Base-by-base conservation (phyloP, 164 flowering plant species). In the Nymphaea thermarum region DNA sequence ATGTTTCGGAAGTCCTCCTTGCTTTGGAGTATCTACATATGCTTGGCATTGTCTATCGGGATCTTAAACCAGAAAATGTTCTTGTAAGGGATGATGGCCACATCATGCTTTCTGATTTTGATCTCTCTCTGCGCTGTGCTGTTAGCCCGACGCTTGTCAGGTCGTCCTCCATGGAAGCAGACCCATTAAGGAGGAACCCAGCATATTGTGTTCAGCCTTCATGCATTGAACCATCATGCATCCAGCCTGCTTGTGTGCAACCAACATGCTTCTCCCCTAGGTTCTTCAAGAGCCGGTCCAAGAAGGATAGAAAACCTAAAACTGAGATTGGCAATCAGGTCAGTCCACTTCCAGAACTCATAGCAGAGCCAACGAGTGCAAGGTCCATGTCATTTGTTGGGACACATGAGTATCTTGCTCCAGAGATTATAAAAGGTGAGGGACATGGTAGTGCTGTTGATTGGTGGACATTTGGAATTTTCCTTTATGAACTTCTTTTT, bases 391-490 rank as follows among this genome's bases (percentile, higher is more conserved):
- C 97, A 25, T 91, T 91, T 78, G 94, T 91, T 43, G 97, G 97
- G 43, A 91, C 97, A 16, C 97, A 91, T 63, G 97, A 91, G 69
- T 91, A 91, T 72, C 72, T 91, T 66, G 97, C 97, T 2, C 97
- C 97, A 8, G 95, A 91, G 76, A 91, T 91, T 53, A 87, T 91
- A 75, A 91, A 89, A 77, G 98, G 98, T 43, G 96, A 92, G 74
- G 98, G 98, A 25, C 98, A 92, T 77, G 98, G 96, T 47, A 89
- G 94, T 78, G 93, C 96, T 16, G 98, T 92, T 1, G 98, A 92
- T 76, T 92, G 98, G 98, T 92, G 98, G 98, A 88, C 96, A 15
- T 88, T 88, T 66, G 98, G 98, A 62, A 89, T 92, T 65, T 89
- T 91, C 73, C 79, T 87, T 0, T 89, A 86, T 61, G 98, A 91